A percentile compares a stretch with the other conserved stretches of the same genome.
Evolutionary conservation across 2,329 filamentous ascomycete genomes (phyloP).

Genomic region (Talaromyces sp.): DNA sequence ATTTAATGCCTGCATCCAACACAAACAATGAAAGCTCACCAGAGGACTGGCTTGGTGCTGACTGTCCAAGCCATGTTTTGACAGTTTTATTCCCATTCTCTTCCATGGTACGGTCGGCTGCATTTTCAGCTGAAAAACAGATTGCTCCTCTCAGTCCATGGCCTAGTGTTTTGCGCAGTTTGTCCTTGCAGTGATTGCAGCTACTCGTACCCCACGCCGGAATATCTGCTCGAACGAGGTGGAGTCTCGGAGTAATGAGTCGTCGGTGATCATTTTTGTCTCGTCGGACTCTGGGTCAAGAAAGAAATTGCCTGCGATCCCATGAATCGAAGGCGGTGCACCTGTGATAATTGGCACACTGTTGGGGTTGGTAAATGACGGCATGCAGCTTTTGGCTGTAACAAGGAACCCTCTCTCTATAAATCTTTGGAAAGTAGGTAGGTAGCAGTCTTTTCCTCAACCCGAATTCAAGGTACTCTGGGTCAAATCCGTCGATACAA

Average conservation of each 20-base stretch:
- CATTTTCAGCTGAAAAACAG: slow-evolving; percentile 45
- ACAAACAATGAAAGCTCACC: slow-evolving; percentile 50
- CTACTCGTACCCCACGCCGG: slow-evolving; percentile 43
- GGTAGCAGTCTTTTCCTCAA: slow-evolving; percentile 40
- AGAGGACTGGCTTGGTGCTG: slow-evolving; percentile 46
- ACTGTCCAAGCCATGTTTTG: slow-evolving; percentile 42
- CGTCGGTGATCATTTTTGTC: slow-evolving; percentile 48
- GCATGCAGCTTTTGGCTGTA: slow-evolving; percentile 46
- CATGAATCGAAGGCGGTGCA: slow-evolving; percentile 42
- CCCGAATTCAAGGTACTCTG: slow-evolving; percentile 43
- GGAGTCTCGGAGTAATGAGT: slow-evolving; percentile 43
- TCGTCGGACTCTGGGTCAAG: slow-evolving; percentile 44
- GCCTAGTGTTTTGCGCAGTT: slow-evolving; percentile 45
- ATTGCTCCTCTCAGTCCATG: slow-evolving; percentile 41
- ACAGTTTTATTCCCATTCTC: slow-evolving; percentile 42
- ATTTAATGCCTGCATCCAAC: slow-evolving; percentile 47
- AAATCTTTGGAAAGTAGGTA: slow-evolving; percentile 37
- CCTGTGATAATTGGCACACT: slow-evolving; percentile 52
- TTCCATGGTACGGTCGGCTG: slow-evolving; percentile 31
- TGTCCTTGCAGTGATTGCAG: slow-evolving; percentile 51
- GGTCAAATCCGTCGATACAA: slow-evolving; percentile 51
- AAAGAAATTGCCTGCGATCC: slow-evolving; percentile 50
- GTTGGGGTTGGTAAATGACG: slow-evolving; percentile 51
- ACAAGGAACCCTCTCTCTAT: slow-evolving; percentile 42
- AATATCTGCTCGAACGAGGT: slow-evolving; percentile 48